Conservation (phyloP, 2,329 filamentous ascomycete species). For the Fusarium beomiforme region DNA sequence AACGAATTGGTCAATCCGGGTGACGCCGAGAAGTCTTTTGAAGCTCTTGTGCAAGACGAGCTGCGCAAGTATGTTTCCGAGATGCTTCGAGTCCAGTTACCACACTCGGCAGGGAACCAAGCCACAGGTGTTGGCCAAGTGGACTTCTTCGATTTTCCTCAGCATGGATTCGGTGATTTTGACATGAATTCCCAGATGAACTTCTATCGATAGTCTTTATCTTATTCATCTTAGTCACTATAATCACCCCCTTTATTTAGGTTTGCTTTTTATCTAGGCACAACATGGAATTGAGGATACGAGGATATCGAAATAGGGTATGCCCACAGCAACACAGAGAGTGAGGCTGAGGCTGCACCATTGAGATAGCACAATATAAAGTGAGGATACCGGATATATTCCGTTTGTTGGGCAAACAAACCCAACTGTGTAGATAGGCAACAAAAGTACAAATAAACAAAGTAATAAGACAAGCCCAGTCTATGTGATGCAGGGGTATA, state of each 20-base stretch:
- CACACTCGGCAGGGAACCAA: conserved; percentile 17
- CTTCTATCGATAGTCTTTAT: background rate
- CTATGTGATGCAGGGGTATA: conserved; percentile 38
- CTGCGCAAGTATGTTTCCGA: conserved; percentile 31
- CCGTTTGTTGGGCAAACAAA: background rate
- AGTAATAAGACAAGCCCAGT: conserved; percentile 5
- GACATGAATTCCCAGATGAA: conserved; percentile 2
- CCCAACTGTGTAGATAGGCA: background rate
- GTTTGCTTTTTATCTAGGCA: background rate
- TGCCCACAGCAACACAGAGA: no score
- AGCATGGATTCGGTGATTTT: conserved; percentile 3
- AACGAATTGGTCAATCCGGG: conserved; percentile 28
- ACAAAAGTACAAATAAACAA: conserved; percentile 5
- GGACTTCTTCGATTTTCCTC: background rate
- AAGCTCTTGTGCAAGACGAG: conserved; percentile 23
- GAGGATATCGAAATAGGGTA: no score
- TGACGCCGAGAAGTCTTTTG: conserved; percentile 35
- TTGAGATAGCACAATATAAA: no score
- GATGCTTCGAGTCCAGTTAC: conserved; percentile 28
- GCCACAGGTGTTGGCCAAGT: background rate
- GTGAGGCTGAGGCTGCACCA: no score
- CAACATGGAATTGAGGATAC: background rate
- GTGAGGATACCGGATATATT: background rate
- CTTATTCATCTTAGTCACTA: background rate
- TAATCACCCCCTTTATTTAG: background rate